phyloP scores from a whole-genome alignment of 495 filamentous ascomycete genomes.

The Neurospora sp. region DNA sequence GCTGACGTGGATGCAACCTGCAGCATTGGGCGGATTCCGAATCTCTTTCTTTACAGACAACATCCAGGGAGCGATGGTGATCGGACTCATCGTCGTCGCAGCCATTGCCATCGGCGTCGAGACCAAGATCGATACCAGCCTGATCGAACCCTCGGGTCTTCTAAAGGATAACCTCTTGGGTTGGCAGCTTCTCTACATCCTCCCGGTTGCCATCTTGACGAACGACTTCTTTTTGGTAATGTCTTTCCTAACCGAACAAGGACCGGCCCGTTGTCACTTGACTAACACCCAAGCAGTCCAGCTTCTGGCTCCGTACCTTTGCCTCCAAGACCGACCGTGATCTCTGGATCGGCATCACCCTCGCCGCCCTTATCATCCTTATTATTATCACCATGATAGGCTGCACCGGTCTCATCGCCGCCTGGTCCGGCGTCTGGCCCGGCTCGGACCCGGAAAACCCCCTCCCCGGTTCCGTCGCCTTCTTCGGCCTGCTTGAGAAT shows the following conservation, averaged over 20 bases:
- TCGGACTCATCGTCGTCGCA: slow-evolving; percentile 56
- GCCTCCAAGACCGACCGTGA: slow-evolving; percentile 67
- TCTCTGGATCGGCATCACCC: slow-evolving; percentile 56
- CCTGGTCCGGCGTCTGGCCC: slow-evolving; percentile 58
- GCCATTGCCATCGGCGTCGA: slow-evolving; percentile 62
- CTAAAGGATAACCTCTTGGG: slow-evolving; percentile 52
- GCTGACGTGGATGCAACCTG: slow-evolving; percentile 8
- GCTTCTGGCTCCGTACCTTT: slow-evolving; percentile 76
- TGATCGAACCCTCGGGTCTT: slow-evolving; percentile 52
- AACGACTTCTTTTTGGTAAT: slow-evolving; percentile 62
- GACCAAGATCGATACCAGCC: slow-evolving; percentile 54
- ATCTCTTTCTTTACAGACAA: slow-evolving; percentile 74
- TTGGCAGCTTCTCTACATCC: slow-evolving; percentile 70
- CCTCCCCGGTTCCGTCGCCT: slow-evolving; percentile 52
- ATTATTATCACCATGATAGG: slow-evolving; percentile 59
- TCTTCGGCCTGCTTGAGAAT: slow-evolving; percentile 61
- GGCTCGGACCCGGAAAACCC: slow-evolving; percentile 38
- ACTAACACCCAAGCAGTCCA: slow-evolving; percentile 28
- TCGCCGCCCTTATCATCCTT: slow-evolving; percentile 51
- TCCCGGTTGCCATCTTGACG: slow-evolving; percentile 63
- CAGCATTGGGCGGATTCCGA: slow-evolving; percentile 64
- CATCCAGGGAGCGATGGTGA: slow-evolving; percentile 65
- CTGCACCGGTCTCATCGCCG: slow-evolving; percentile 57
- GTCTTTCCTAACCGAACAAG: neutral
- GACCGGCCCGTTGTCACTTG: neutral